Conservation (phyloP, 2,329 filamentous ascomycete genomes). For the Pseudogymnoascus sp. region DNA sequence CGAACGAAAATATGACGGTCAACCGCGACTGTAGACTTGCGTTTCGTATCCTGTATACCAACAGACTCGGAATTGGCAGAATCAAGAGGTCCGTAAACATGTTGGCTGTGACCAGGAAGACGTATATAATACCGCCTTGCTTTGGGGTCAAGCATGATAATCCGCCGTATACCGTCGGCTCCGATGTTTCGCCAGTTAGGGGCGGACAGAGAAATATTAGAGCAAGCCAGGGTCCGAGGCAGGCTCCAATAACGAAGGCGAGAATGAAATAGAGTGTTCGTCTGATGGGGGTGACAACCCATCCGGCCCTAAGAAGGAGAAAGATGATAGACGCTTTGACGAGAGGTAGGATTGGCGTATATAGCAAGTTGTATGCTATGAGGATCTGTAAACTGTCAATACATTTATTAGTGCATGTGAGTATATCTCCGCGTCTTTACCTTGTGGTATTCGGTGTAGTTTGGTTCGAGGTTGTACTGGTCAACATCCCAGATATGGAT, state of each 20-base stretch:
- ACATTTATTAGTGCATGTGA: not conserved
- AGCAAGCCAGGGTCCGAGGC: not conserved
- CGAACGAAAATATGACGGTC: slow-evolving; percentile 2
- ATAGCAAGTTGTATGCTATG: slow-evolving; percentile 3
- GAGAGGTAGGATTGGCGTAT: slow-evolving; percentile 1
- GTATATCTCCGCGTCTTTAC: not conserved
- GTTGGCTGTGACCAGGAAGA: slow-evolving; percentile 4
- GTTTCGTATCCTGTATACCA: slow-evolving; percentile 5
- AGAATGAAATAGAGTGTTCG: not conserved
- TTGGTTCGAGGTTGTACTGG: slow-evolving; percentile 1
- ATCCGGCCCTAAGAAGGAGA: not conserved
- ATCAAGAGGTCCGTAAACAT: slow-evolving; percentile 8
- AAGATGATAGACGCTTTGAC: not conserved
- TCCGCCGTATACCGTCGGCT: not conserved
- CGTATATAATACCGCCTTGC: not conserved
- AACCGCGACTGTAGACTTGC: slow-evolving; percentile 6
- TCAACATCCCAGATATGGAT: slow-evolving; percentile 3
- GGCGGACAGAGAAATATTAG: not conserved
- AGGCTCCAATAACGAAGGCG: not conserved
- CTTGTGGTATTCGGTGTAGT: not conserved
- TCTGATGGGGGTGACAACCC: not conserved
- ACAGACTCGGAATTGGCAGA: slow-evolving; percentile 1
- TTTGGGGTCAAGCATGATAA: not conserved
- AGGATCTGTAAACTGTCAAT: slow-evolving; percentile 1
- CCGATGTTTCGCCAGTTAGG: not conserved